Evolutionary conservation across 805 yeast species (phyloP), one percentile per base, ranked within the genome.

Genomic region (Lipomyces spencermartinsiae): DNA sequence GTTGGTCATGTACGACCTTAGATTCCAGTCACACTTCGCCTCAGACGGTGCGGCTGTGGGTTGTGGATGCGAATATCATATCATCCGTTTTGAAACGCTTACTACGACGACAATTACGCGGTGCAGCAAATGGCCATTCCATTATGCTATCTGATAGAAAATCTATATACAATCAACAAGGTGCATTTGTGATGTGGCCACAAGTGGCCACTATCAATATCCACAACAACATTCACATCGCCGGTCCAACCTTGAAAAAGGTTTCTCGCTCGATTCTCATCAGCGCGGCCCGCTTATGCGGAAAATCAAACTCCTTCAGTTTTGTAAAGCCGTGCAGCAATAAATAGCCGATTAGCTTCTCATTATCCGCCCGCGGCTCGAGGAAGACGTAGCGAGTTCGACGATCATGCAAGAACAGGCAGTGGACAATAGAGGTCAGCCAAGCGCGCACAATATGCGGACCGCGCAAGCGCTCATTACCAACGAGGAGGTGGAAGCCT

Each of bases 401-500:
- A 16, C 59, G 59, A 43, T 74, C 75, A 33, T 39, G 62, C 59
- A 74, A 61, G 58, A 74, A 71, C 16, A 74, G 66, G 61, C 58
- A 71, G 43, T 74, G 76, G 29, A 66, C 61, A 39, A 74, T 60
- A 12, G 75, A 70, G 22, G 73, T 55, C 10, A 74, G 61, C 76
- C 76, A 74, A 3, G 69, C 71, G 19, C 65, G 65, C 14, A 74
- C 76, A 5, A 65, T 62, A 39, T 73, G 74, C n/a, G 76, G 76
- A 2, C 76, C 76, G 22, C 76, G 72, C 22, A 74, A 65, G 46
- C 43, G 37, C 25, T 73, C 74, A n/a, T 67, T 65, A 43, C 76
- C 76, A 31, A 74, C 76, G 14, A 74, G 69, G 29, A 74, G 63
- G 62, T 74, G 76, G 61, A 74, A 73, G 12, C 76, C 76, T 58